Base-by-base conservation (phyloP, 2,329 filamentous ascomycete species). In the Sporothrix humicola region DNA sequence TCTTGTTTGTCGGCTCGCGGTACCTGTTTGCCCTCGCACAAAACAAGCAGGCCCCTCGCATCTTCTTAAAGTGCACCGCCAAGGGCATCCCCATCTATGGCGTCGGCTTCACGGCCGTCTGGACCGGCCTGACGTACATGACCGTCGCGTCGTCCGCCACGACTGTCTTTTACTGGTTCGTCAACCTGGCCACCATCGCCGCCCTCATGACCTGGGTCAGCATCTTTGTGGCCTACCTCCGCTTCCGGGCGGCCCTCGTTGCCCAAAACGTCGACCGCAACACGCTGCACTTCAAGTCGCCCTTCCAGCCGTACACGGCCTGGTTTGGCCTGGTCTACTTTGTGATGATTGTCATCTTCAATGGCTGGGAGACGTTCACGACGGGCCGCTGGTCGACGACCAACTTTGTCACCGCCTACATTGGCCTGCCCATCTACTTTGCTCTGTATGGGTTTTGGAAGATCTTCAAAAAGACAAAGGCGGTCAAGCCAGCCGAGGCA, bases 161-260 rank as follows among this genome's bases (percentile, higher is more conserved):
- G 2, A 81, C 85, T 2, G 91, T 92, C 20, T 93, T 93, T 82
- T 85, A 87, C 83, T 93, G 91, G 91, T 84, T 93, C 66, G 84
- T 93, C 76, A 92, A 92, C 82, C 89, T 93, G 77, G 89, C 87
- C 15, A 88, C 89, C 71, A 89, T 91, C 2, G 90, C 89, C 1
- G 90, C 90, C 6, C 90, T 93, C 79, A 91, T 93, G 76, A 88
- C 87, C 23, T 94, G 91, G 91, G 85, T 87, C 2, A 88, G 88
- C 79, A 92, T 92, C 80, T 87, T 84, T 79, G 78, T 86, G 58
- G 91, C 88, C 78, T 90, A 92, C 80, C 81, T 93, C 69, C 86
- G 88, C 48, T 94, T 93, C 82, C 87, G 91, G 79, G 86, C 89
- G 74, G 91, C 90, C 0, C 86, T 91, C n/a, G 82, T 86, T 10